These are phyloP conservation scores for Avena sativa DNA, from an alignment of 176 grass and related monocot genomes.

Conservation along the genomic window DNA sequence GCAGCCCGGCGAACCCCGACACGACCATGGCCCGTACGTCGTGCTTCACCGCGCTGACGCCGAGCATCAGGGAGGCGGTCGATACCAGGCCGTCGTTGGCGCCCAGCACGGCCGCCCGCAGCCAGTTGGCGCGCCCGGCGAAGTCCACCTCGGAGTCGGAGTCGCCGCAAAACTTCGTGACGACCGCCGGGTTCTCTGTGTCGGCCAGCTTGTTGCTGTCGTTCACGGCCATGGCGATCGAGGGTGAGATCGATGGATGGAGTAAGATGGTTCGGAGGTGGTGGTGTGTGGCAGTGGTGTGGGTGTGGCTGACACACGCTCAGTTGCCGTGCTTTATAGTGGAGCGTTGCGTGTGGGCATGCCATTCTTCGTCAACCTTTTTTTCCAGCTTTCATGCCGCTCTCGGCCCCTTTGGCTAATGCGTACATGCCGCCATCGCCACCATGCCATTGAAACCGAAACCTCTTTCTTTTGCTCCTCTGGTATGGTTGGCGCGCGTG, in stretches of 20 bases:
- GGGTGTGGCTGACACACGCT: slow-evolving; percentile 73
- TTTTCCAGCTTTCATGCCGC: slow-evolving; percentile 15
- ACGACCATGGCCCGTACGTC: slow-evolving; percentile 61
- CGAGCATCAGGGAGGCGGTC: slow-evolving; percentile 78
- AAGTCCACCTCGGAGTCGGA: slow-evolving; percentile 12
- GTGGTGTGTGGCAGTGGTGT: slow-evolving; percentile 32
- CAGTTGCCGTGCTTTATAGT: slow-evolving; percentile 51
- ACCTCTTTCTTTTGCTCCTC: background rate
- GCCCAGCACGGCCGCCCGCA: slow-evolving; percentile 72
- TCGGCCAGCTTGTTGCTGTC: slow-evolving; percentile 32
- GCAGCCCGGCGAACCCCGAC: slow-evolving; percentile 70
- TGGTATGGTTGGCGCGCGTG: background rate
- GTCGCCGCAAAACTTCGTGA: background rate
- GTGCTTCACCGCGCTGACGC: slow-evolving; percentile 70
- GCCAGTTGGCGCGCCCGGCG: slow-evolving; percentile 59
- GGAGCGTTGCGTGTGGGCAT: slow-evolving; percentile 25
- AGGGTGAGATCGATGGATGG: background rate
- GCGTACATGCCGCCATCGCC: slow-evolving; percentile 18
- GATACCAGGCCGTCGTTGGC: slow-evolving; percentile 82
- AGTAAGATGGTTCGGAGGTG: background rate
- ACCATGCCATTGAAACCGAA: background rate
- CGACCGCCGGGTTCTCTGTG: slow-evolving; percentile 36
- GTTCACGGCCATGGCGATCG: slow-evolving; percentile 32
- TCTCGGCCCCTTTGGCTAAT: background rate
- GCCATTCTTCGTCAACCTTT: background rate